A percentile compares a stretch with the other conserved stretches of the same genome.
These are phyloP conservation scores for Camillea tinctor DNA, from an alignment of 2,329 filamentous ascomycete species.

Conservation along the genomic window DNA sequence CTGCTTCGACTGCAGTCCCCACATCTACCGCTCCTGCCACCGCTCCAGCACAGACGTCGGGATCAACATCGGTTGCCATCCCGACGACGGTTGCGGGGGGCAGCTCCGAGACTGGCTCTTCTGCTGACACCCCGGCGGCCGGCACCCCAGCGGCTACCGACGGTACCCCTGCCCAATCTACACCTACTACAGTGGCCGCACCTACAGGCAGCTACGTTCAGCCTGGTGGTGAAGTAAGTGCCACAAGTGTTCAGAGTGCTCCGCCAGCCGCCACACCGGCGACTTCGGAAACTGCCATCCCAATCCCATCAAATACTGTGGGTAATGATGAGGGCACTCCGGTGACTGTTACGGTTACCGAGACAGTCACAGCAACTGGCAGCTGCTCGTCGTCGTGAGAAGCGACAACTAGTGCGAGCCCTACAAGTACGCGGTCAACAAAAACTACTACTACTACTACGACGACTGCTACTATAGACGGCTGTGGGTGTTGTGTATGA, in stretches of 20 bases:
- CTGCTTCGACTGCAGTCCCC: not conserved
- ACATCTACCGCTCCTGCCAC: not conserved
- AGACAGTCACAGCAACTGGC: conserved; percentile 28
- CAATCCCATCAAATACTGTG: conserved; percentile 10
- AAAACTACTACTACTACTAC: conserved; percentile 11
- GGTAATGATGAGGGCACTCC: conserved; percentile 11
- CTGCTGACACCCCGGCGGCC: conserved; percentile 6
- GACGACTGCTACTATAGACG: conserved; percentile 4
- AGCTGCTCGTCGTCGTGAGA: conserved; percentile 26
- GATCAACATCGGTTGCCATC: not conserved
- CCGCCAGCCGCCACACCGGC: conserved; percentile 2
- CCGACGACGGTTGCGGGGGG: not conserved
- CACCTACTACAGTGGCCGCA: conserved; percentile 9
- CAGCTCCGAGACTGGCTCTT: not conserved
- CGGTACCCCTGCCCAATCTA: conserved; percentile 2
- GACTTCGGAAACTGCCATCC: conserved; percentile 14
- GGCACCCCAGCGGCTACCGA: conserved; percentile 9
- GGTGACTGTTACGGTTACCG: conserved; percentile 29
- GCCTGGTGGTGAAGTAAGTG: conserved; percentile 15
- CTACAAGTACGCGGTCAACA: conserved; percentile 9
- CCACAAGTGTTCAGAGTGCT: conserved; percentile 9
- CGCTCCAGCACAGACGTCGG: not conserved
- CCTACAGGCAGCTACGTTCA: conserved; percentile 23
- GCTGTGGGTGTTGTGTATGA: conserved; percentile 8
- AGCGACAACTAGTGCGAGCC: conserved; percentile 12